Percentiles rank a stretch among this genome's conserved stretches.
These are phyloP conservation scores for Tephrocybe sp. DNA, from an alignment of 768 basidiomycete genomes.

Conservation along the genomic window DNA sequence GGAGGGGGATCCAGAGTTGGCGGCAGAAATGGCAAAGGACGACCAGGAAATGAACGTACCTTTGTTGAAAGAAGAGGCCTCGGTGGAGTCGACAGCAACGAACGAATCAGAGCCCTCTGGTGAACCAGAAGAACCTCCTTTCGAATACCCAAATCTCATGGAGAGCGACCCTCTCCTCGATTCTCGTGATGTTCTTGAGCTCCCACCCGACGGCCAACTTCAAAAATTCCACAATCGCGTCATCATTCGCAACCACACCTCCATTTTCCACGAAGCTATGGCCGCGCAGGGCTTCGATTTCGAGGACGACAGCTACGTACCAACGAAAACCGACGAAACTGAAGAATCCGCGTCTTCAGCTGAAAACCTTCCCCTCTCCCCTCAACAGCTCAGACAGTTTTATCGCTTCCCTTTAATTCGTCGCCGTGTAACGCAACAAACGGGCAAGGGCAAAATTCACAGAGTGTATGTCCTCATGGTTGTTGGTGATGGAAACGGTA, in stretches of 20 bases:
- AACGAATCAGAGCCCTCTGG: not conserved
- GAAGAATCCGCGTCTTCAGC: constrained; percentile 26
- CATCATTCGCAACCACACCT: constrained; percentile 68
- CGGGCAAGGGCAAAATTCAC: constrained; percentile 87
- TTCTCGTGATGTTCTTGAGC: constrained; percentile 49
- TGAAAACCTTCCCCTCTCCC: constrained; percentile 24
- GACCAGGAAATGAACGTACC: not conserved
- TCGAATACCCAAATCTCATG: constrained; percentile 59
- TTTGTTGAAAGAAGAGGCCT: not conserved
- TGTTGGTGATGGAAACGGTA: constrained; percentile 79
- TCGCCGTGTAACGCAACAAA: constrained; percentile 80
- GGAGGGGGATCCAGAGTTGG: not conserved
- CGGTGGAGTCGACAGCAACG: not conserved
- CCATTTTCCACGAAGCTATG: constrained; percentile 52
- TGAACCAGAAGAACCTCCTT: not conserved
- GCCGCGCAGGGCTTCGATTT: constrained; percentile 31
- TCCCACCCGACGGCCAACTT: constrained; percentile 47
- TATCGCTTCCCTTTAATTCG: constrained; percentile 42
- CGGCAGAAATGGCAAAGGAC: constrained; percentile 9
- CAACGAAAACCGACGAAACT: constrained; percentile 26
- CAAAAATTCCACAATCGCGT: constrained; percentile 59
- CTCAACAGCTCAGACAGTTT: constrained; percentile 21
- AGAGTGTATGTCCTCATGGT: constrained; percentile 62
- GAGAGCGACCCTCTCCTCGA: constrained; percentile 59
- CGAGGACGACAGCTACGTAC: constrained; percentile 25